Percentiles rank a stretch among this genome's conserved stretches.
These are phyloP conservation scores for Nyctanthes arbortristis DNA, from an alignment of 257 asterid genomes.

Conservation along the genomic window DNA sequence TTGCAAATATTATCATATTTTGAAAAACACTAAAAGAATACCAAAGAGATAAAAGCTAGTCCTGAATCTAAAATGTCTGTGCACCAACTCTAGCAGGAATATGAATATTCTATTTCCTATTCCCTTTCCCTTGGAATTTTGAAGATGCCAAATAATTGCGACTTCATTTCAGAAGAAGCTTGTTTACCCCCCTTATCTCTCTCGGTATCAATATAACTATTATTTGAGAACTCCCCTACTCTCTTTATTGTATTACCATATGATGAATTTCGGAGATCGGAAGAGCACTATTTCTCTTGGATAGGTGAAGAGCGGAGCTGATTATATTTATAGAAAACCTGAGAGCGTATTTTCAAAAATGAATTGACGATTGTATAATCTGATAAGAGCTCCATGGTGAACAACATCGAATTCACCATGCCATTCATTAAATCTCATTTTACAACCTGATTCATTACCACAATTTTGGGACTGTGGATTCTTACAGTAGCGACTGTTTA, in stretches of 20 bases:
- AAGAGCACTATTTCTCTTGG: slow-evolving; percentile 1
- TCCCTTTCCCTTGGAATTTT: not conserved
- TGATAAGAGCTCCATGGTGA: not conserved
- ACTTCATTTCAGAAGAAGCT: not conserved
- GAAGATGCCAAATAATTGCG: not conserved
- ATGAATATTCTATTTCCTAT: not conserved
- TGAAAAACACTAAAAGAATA: not conserved
- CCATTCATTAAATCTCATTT: too few species aligned
- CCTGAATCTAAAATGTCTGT: not conserved
- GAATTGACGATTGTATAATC: not conserved
- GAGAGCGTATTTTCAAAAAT: too few species aligned
- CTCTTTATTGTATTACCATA: not conserved
- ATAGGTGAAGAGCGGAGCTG: not conserved
- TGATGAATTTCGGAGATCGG: not conserved
- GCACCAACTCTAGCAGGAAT: not conserved
- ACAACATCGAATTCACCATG: not conserved
- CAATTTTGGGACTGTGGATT: not conserved
- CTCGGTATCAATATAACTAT: too few species aligned
- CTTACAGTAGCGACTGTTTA: not conserved
- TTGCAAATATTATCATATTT: not conserved
- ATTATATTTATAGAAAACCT: not conserved
- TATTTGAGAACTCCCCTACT: too few species aligned
- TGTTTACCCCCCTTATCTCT: too few species aligned
- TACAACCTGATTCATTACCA: not conserved
- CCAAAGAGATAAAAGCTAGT: not conserved